A percentile compares a stretch with the other conserved stretches of the same genome.
Evolutionary conservation across 305 asterid genomes (phyloP).

Genomic region (Fraxinus floribunda): DNA sequence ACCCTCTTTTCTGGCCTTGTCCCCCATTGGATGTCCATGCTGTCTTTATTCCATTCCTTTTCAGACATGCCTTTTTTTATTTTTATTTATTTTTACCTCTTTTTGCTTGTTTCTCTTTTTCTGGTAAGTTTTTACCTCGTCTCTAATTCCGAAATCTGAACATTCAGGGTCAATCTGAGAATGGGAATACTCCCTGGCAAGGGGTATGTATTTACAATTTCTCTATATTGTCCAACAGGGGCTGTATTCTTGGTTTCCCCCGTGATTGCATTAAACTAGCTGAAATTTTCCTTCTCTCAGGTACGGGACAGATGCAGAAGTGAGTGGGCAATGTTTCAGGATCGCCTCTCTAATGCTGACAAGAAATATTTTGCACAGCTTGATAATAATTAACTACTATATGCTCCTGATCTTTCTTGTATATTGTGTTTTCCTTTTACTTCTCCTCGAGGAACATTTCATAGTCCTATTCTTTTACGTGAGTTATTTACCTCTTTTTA

Average conservation of each 20-base stretch:
- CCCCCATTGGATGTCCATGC: background rate
- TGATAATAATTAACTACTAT: slow-evolving; percentile 30
- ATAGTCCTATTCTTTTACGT: slow-evolving; percentile 26
- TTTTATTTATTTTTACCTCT: background rate
- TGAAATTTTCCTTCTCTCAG: slow-evolving; percentile 27
- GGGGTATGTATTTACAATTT: slow-evolving; percentile 65
- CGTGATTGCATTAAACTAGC: background rate
- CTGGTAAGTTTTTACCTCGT: slow-evolving; percentile 1
- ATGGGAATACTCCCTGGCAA: slow-evolving; percentile 93
- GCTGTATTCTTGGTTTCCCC: background rate
- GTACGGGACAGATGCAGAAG: slow-evolving; percentile 70
- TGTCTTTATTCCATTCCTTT: background rate
- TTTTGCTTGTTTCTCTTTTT: background rate
- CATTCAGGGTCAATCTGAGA: slow-evolving; percentile 73
- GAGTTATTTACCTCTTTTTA: slow-evolving; percentile 22
- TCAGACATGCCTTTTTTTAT: background rate
- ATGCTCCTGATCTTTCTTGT: slow-evolving; percentile 32
- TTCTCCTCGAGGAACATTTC: slow-evolving; percentile 19
- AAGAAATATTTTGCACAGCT: slow-evolving; percentile 54
- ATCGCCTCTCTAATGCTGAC: slow-evolving; percentile 71
- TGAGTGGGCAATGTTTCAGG: slow-evolving; percentile 82
- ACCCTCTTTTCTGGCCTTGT: background rate
- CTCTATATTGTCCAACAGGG: slow-evolving; percentile 11
- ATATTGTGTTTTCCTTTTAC: slow-evolving; percentile 29
- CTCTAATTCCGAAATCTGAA: slow-evolving; percentile 20